Conservation (phyloP, 441 rosid genomes). For the Gossypium lobatum region DNA sequence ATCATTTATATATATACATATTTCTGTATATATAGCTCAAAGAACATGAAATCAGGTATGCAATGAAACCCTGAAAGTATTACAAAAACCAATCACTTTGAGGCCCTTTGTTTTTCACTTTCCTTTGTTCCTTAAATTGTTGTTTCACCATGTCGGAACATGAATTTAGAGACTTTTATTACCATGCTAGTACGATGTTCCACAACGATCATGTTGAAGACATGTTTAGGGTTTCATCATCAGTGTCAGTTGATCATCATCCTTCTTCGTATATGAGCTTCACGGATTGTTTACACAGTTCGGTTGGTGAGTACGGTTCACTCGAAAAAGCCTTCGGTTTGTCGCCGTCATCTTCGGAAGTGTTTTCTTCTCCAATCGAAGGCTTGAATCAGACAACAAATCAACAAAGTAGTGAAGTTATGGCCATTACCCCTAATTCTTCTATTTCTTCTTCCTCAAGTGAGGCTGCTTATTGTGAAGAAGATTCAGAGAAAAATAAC, state of each 20-base stretch:
- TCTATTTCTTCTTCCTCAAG: slow-evolving; percentile 68
- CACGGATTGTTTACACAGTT: slow-evolving; percentile 52
- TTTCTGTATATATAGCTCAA: slow-evolving; percentile 5
- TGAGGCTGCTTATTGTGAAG: slow-evolving; percentile 55
- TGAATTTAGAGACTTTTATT: slow-evolving; percentile 38
- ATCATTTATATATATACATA: neutral
- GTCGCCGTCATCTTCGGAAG: slow-evolving; percentile 41
- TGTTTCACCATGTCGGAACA: slow-evolving; percentile 39
- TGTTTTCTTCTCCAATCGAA: slow-evolving; percentile 34
- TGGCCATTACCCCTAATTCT: slow-evolving; percentile 34
- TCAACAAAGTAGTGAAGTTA: slow-evolving; percentile 22
- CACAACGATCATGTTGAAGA: slow-evolving; percentile 19
- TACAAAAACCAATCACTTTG: slow-evolving; percentile 12
- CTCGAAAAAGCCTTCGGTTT: slow-evolving; percentile 50
- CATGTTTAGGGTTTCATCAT: slow-evolving; percentile 18
- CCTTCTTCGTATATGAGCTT: slow-evolving; percentile 42
- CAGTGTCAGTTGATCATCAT: slow-evolving; percentile 14
- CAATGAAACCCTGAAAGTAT: slow-evolving; percentile 29
- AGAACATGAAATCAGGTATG: slow-evolving; percentile 8
- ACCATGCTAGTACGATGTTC: slow-evolving; percentile 23
- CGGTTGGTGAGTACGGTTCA: slow-evolving; percentile 59
- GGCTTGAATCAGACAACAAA: slow-evolving; percentile 24
- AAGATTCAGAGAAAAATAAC: slow-evolving; percentile 35
- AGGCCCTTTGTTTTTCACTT: neutral
- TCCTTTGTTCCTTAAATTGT: neutral